Evolutionary conservation across 441 rosid genomes (phyloP), one percentile per base, ranked within the genome.

Genomic region (Syzygium malaccense): DNA sequence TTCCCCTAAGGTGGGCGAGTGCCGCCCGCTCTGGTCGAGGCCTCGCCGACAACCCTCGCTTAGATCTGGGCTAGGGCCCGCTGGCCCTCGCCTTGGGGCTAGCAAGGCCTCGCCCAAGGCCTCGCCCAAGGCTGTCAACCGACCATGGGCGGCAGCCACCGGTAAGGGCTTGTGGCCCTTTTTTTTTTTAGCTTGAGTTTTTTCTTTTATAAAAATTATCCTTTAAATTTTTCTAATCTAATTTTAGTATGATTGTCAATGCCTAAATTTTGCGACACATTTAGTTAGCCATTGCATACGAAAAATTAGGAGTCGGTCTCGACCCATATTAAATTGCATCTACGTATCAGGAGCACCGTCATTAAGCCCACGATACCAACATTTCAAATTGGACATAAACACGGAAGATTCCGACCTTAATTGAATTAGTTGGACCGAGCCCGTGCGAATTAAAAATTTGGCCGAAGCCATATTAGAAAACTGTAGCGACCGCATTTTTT

Each of bases 131-230:
- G n/a, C n/a, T n/a, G 48, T 7, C 48, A 45, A 45, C 48, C 8
- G 48, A 7, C 48, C 48, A 45, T 2, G 48, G 4, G 66, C 0
- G 1, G 17, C 0, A 0, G 66, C 66, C 32, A 13, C 0, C 0
- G 2, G 32, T 1, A 60, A n/a, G 18, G 66, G 66, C 18, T 28
- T 60, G 66, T 60, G 32, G 6, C n/a, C 7, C 12, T 11, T 58
- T 58, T 58, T 4, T 1, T 26, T 58, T 54, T 54, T 54, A 45
- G 48, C 48, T 45, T 1, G 48, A 45, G 48, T 54, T 54, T 54
- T 54, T 54, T 1, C 0, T 28, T 60, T 12, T 28, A 13, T 28
- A 13, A 28, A 60, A 14, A 7, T 28, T 13, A 60, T 60, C 4
- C 6, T 60, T 60, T 60, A 0, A 28, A 60, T 28, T 28, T 28